Conservation (phyloP, 805 yeast genomes). For the Saturnispora dispora region DNA sequence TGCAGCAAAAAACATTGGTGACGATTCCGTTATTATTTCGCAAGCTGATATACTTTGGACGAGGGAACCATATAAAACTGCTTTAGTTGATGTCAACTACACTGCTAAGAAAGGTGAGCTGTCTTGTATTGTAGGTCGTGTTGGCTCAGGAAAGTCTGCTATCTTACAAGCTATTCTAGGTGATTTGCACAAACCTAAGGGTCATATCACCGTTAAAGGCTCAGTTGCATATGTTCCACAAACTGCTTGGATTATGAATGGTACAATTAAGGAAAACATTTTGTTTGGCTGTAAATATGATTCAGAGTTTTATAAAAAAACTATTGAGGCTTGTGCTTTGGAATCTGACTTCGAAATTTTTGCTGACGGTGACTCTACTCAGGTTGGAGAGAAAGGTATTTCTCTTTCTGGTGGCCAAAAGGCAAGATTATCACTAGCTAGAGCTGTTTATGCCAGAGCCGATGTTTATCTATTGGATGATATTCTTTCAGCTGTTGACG, state of each 20-base stretch:
- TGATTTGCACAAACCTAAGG: slow-evolving; percentile 29
- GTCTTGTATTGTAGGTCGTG: slow-evolving; percentile 56
- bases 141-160: slow-evolving; percentile 62
- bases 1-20: slow-evolving; percentile 47
- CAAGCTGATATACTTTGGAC: slow-evolving; percentile 75
- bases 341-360: slow-evolving; percentile 65
- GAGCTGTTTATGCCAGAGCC: slow-evolving; percentile 93
- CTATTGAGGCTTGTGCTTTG: slow-evolving; percentile 84
- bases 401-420: slow-evolving; percentile 96
- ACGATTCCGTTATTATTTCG: slow-evolving; percentile 51
- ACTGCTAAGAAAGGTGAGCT: slow-evolving; percentile 44
- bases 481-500: slow-evolving; percentile 93
- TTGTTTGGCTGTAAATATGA: slow-evolving; percentile 84
- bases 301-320: slow-evolving; percentile 67
- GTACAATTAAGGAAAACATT: slow-evolving; percentile 83
- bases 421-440: slow-evolving; percentile 87
- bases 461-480: slow-evolving; percentile 89
- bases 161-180: slow-evolving; percentile 47
- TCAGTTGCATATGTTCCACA: slow-evolving; percentile 55
- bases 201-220: slow-evolving; percentile 34
- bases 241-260: slow-evolving; percentile 95
- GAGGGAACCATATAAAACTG: slow-evolving; percentile 56
- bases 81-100: slow-evolving; percentile 41
- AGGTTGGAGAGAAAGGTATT: slow-evolving; percentile 96
- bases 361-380: slow-evolving; percentile 84